These are phyloP conservation scores for Mucor indicus DNA, from an alignment of 371 early-diverging fungal genomes.

Conservation along the genomic window DNA sequence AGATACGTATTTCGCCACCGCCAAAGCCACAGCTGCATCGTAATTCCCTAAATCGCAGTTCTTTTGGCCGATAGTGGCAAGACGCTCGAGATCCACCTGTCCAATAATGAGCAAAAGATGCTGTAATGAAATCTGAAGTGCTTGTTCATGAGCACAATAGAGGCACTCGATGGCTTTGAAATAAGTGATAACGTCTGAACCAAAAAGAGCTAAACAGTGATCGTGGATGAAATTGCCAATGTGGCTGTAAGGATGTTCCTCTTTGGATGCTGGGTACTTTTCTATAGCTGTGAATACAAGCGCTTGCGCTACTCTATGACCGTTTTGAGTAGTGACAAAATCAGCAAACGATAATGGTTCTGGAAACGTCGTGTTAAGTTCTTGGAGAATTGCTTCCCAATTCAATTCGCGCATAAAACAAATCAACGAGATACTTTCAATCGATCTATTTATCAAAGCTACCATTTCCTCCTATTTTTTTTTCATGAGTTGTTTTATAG, in stretches of 20 bases:
- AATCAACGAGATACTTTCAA: constrained; percentile 4
- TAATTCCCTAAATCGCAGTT: neutral
- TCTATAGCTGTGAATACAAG: constrained; percentile 4
- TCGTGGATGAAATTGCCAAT: constrained; percentile 4
- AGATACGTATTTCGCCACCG: neutral
- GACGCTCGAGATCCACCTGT: neutral
- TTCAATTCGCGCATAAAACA: neutral
- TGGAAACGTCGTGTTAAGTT: neutral
- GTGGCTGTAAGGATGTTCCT: neutral
- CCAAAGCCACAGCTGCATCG: constrained; percentile 1
- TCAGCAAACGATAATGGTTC: no score
- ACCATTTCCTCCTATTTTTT: neutral
- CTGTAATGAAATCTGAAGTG: neutral
- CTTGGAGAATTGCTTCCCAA: neutral
- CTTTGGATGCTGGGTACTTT: neutral
- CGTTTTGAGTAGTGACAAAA: constrained; percentile 12
- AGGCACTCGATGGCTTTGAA: constrained; percentile 13
- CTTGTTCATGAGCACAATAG: neutral
- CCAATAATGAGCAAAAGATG: neutral
- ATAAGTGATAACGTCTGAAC: constrained; percentile 1
- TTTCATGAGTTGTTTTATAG: neutral
- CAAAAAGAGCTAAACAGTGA: constrained; percentile 4
- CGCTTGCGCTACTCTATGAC: neutral
- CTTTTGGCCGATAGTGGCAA: neutral
- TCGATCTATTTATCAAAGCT: neutral